Percentiles rank a stretch among this genome's conserved stretches.
These are phyloP conservation scores for Coelastrella sp. DNA, from an alignment of 139 green algal genomes.

Conservation along the genomic window DNA sequence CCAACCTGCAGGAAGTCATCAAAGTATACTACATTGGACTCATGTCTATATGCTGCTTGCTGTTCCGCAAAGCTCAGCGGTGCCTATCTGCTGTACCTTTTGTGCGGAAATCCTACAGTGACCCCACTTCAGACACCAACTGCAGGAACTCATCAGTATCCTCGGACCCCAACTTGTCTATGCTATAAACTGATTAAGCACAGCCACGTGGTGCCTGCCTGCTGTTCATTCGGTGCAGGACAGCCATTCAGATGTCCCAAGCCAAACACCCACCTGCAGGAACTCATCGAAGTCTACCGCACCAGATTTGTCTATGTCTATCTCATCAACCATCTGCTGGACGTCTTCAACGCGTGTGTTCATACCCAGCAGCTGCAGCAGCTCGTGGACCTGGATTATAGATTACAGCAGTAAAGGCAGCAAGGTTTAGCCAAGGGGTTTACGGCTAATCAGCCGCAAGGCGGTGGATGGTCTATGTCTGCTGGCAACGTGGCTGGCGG, in stretches of 20 bases:
- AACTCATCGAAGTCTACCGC: slow-evolving; percentile 60
- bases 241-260: neutral
- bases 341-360: slow-evolving; percentile 48
- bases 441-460: neutral
- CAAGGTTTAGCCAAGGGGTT: neutral
- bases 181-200: neutral
- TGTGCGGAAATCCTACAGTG: neutral
- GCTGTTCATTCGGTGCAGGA: neutral
- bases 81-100: neutral
- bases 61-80: neutral
- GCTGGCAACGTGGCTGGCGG: too few species aligned
- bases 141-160: neutral
- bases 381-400: slow-evolving; percentile 51
- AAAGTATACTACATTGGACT: too few species aligned
- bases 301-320: slow-evolving; percentile 49
- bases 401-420: neutral
- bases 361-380: slow-evolving; percentile 64
- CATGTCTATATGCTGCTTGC: too few species aligned
- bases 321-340: slow-evolving; percentile 48
- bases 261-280: slow-evolving; percentile 26
- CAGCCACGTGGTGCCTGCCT: neutral
- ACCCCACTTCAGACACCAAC: neutral
- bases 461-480: neutral
- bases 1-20: too few species aligned
- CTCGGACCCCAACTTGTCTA: neutral